Conservation (phyloP, 2,329 filamentous ascomycete species). For the Apiospora rasikravindrae region DNA sequence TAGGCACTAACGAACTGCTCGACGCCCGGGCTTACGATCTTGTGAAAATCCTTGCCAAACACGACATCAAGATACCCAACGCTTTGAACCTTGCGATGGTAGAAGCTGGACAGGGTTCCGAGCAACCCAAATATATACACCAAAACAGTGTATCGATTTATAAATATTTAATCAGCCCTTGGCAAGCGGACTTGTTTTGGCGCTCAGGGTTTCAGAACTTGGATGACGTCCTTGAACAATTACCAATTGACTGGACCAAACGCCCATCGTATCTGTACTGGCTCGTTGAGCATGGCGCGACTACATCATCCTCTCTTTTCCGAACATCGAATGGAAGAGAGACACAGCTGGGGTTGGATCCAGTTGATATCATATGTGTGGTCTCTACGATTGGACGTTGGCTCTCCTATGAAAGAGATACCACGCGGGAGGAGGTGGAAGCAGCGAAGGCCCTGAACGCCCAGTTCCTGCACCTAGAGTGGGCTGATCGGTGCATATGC, state of each 20-base stretch:
- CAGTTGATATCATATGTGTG: no score
- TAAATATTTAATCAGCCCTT: neutral
- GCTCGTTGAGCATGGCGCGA: neutral
- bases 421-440: no score
- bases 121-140: no score
- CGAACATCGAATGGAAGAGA: no score
- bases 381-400: no score
- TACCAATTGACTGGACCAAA: fast-evolving
- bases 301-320: neutral
- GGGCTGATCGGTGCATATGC: neutral
- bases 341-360: no score
- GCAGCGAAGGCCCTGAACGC: no score
- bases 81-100: neutral
- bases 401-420: no score
- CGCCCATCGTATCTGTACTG: neutral
- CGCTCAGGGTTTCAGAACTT: neutral
- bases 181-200: neutral
- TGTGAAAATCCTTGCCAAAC: neutral
- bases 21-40: neutral
- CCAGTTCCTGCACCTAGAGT: neutral
- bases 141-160: no score
- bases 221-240: no score
- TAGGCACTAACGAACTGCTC: neutral
- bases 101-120: no score
- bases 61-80: neutral